phyloP scores from a whole-genome alignment of 331 rosid genomes.

The Telfairia occidentalis region DNA sequence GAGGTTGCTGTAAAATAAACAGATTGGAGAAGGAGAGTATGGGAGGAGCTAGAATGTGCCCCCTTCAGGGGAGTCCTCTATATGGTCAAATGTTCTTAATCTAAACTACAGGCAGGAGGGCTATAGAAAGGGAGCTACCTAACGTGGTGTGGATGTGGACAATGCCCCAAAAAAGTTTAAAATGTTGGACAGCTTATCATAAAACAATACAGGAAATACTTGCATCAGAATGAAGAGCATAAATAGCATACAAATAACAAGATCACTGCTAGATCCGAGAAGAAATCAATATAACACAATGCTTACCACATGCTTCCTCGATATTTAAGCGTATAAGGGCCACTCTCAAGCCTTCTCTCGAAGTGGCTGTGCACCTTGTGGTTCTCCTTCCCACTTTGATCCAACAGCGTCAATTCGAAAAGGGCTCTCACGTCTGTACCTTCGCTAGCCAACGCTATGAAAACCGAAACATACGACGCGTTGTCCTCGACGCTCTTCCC shows the following conservation, averaged over 20 bases:
- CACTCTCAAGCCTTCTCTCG: slow-evolving; percentile 13
- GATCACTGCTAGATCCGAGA: not conserved
- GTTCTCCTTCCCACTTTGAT: slow-evolving; percentile 16
- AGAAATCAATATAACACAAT: not conserved
- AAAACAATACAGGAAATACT: not conserved
- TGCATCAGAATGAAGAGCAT: not conserved
- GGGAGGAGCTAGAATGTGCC: not conserved
- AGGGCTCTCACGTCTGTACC: slow-evolving; percentile 15
- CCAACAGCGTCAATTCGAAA: slow-evolving; percentile 15
- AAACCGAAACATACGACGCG: slow-evolving; percentile 12
- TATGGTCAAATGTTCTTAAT: not conserved
- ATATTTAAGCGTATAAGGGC: slow-evolving; percentile 17
- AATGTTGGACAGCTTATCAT: not conserved
- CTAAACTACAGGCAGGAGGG: not conserved
- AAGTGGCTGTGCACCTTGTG: slow-evolving; percentile 17
- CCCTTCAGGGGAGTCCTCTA: not conserved
- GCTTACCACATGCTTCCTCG: slow-evolving; percentile 21
- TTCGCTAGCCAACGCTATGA: slow-evolving; percentile 17
- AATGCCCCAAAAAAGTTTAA: not conserved
- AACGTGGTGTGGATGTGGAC: not conserved
- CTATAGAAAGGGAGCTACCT: not conserved
- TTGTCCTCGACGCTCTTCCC: slow-evolving; percentile 16
- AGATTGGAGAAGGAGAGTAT: not conserved
- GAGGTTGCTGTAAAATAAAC: not conserved
- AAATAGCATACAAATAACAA: not conserved